Percentiles rank a stretch among this genome's conserved stretches.
Conservation (phyloP, 2,329 filamentous ascomycete genomes). For the Colletotrichum filicis region DNA sequence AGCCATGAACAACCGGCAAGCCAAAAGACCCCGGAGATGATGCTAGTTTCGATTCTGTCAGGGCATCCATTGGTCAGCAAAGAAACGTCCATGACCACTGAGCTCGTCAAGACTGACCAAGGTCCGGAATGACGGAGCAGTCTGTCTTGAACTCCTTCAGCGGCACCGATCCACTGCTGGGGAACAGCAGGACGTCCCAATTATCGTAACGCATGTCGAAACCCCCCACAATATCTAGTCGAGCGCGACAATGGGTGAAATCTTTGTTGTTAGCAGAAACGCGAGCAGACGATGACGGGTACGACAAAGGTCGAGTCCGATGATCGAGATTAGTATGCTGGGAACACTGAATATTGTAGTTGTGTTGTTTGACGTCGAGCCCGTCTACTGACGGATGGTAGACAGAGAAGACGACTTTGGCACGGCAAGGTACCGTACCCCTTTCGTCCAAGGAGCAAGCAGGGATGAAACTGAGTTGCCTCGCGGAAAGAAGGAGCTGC, state of each 20-base stretch:
- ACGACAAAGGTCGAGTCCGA: neutral
- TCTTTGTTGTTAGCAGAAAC: neutral
- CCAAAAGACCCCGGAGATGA: constrained; percentile 54
- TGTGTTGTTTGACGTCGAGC: neutral
- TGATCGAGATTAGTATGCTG: neutral
- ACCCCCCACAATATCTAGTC: constrained; percentile 23
- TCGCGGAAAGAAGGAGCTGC: neutral
- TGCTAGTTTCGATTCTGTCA: constrained; percentile 64
- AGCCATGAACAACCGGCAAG: constrained; percentile 77
- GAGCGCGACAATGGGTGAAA: neutral
- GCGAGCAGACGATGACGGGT: neutral
- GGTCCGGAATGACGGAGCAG: constrained; percentile 74
- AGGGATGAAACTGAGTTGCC: neutral
- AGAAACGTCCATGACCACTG: neutral
- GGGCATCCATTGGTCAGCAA: neutral
- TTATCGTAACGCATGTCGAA: constrained; percentile 82
- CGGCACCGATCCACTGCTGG: constrained; percentile 72
- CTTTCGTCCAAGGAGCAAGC: neutral
- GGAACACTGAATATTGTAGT: neutral
- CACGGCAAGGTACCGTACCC: neutral
- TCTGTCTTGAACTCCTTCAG: constrained; percentile 85
- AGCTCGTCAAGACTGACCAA: constrained; percentile 46
- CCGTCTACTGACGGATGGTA: neutral
- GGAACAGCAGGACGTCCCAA: constrained; percentile 89
- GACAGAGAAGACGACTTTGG: neutral